phyloP scores from a whole-genome alignment of 2,329 filamentous ascomycete genomes.

The Coniella lustricola region DNA sequence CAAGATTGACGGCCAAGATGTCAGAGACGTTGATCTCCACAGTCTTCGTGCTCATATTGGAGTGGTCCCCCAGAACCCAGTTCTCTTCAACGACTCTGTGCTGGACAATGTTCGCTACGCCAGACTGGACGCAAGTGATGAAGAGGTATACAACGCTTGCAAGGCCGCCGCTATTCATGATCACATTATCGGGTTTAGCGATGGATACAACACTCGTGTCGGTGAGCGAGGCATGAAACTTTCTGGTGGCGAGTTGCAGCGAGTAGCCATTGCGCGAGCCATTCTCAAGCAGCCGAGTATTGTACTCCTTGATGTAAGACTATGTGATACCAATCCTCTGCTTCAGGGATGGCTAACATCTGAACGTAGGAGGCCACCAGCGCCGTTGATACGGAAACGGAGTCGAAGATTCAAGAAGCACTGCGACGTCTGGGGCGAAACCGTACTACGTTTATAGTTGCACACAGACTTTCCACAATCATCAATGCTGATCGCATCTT shows the following conservation, averaged over 20 bases:
- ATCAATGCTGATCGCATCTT: slow-evolving; percentile 63
- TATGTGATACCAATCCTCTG: background rate
- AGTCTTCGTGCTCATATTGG: slow-evolving; percentile 48
- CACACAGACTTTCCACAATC: slow-evolving; percentile 65
- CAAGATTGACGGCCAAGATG: slow-evolving; percentile 48
- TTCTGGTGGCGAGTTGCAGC: slow-evolving; percentile 60
- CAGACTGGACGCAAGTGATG: slow-evolving; percentile 44
- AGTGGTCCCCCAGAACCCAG: slow-evolving; percentile 48
- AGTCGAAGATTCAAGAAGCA: slow-evolving; percentile 59
- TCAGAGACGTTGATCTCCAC: slow-evolving; percentile 45
- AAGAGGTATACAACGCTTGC: slow-evolving; percentile 48
- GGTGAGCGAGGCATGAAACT: slow-evolving; percentile 51
- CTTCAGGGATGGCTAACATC: background rate
- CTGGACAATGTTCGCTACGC: slow-evolving; percentile 55
- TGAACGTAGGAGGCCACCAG: slow-evolving; percentile 58
- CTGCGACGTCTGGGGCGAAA: slow-evolving; percentile 50
- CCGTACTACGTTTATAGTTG: slow-evolving; percentile 61
- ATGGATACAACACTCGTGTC: slow-evolving; percentile 44
- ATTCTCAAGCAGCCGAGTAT: slow-evolving; percentile 69
- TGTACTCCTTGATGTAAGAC: slow-evolving; percentile 55
- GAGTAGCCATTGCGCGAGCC: slow-evolving; percentile 62
- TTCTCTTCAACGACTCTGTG: slow-evolving; percentile 51
- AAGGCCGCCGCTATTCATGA: slow-evolving; percentile 51
- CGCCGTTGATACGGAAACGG: slow-evolving; percentile 64
- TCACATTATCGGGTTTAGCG: slow-evolving; percentile 46